Base-by-base conservation (phyloP, 78 protist genomes). In the Emiliania huxleyi region DNA sequence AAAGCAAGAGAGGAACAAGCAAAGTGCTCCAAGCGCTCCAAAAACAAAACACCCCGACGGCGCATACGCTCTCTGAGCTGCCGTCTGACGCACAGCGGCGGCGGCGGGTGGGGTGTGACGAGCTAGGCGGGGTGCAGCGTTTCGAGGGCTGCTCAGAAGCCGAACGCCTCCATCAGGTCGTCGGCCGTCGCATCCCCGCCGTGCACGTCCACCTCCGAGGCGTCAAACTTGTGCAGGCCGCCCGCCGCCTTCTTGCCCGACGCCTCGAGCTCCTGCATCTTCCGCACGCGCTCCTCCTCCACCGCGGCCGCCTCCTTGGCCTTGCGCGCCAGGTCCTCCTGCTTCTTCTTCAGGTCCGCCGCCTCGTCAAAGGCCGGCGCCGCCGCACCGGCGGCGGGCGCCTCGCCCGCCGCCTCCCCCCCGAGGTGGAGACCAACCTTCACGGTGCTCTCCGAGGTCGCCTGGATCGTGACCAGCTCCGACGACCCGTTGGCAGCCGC, bases 141-240 rank as follows among this genome's bases (percentile, higher is more conserved):
- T n/a, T n/a, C n/a, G n/a, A n/a, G n/a, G n/a, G n/a, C n/a, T n/a
- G n/a, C n/a, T n/a, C n/a, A n/a, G n/a, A 77, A 40, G 85, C 85
- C 85, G 46, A 77, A 77, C 15, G 85, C 85, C 37, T 40, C 85
- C 85, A 77, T 0, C 19, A 77, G 23, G 46, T 77, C 85, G 46
- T 77, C 85, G 11, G 85, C 85, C 15, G 85, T 77, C 35, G 85
- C 85, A 22, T 40, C n/a, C 46, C 85, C 85, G 29, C 85, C 85
- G 46, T 77, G 25, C 85, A 77, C 85, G 85, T 77, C 85, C 15
- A 77, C 85, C 85, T 77, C 85, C 0, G 42, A 35, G 6, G 85
- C 35, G 46, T 77, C 85, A 19, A 77, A 77, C 85, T 77, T 77
- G 85, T 40, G 46, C 25, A 77, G 12, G 48, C 85, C 85, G 23